Percentiles rank a stretch among this genome's conserved stretches.
phyloP scores from a whole-genome alignment of 176 grass and related monocot species.

The Musa acuminata region DNA sequence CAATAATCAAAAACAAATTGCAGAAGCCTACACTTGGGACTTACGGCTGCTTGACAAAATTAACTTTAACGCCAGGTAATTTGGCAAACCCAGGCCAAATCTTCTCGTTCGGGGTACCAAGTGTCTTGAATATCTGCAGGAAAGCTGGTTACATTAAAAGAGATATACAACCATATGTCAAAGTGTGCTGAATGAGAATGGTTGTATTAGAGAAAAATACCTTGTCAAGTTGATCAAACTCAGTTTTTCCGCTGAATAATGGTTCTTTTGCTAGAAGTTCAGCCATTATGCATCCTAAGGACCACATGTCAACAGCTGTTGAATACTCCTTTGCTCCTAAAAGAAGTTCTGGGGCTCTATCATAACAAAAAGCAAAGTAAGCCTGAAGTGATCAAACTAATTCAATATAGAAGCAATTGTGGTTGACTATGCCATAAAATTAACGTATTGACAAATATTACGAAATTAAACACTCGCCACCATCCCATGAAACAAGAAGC shows the following conservation, averaged over 20 bases:
- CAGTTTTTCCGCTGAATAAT: slow-evolving; percentile 61
- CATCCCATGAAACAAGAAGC: not conserved
- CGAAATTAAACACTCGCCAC: not conserved
- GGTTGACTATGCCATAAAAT: not conserved
- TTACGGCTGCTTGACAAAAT: slow-evolving; percentile 83
- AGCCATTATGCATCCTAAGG: slow-evolving; percentile 92
- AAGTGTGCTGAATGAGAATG: not conserved
- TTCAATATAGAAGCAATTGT: not conserved
- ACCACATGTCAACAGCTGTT: slow-evolving; percentile 95
- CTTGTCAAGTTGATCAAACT: slow-evolving; percentile 81
- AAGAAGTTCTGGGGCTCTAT: slow-evolving; percentile 77
- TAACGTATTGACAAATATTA: not conserved
- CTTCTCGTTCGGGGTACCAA: slow-evolving; percentile 64
- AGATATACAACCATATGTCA: not conserved
- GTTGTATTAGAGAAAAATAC: slow-evolving; percentile 17
- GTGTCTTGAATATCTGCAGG: slow-evolving; percentile 71
- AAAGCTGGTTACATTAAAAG: not conserved
- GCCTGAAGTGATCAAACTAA: slow-evolving; percentile 8
- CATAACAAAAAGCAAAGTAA: slow-evolving; percentile 6
- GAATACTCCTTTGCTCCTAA: slow-evolving; percentile 88
- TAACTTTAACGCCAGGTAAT: slow-evolving; percentile 45
- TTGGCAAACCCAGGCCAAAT: slow-evolving; percentile 73
- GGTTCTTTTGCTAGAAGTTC: slow-evolving; percentile 74
- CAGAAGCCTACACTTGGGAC: not conserved
- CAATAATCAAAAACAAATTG: too few species aligned